Conservation (phyloP, 495 filamentous ascomycete species). For the Lophiostoma macrostomum region DNA sequence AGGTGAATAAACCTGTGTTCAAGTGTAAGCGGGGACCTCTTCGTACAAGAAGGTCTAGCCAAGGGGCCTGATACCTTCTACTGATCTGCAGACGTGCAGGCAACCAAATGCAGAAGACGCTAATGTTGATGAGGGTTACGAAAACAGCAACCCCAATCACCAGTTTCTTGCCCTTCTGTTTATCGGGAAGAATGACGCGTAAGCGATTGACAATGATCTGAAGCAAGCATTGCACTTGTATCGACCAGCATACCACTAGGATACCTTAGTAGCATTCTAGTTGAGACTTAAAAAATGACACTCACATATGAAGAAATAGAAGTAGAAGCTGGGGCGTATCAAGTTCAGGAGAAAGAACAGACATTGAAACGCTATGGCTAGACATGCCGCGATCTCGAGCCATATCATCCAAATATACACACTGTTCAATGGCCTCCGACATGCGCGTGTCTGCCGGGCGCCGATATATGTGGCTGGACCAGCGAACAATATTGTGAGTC, state of each 20-base stretch:
- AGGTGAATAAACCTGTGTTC: constrained; percentile 1
- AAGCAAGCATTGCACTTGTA: constrained; percentile 24
- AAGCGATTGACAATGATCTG: constrained; percentile 30
- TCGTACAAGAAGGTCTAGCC: too few species aligned
- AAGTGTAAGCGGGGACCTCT: too few species aligned
- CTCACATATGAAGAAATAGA: constrained; percentile 23
- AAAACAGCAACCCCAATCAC: constrained; percentile 22
- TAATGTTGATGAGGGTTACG: constrained; percentile 23
- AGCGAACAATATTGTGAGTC: not conserved
- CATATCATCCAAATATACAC: constrained; percentile 26
- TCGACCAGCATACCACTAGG: constrained; percentile 28
- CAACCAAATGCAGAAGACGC: constrained; percentile 26
- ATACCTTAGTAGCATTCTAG: too few species aligned
- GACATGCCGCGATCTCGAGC: constrained; percentile 15
- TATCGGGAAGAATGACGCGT: constrained; percentile 23
- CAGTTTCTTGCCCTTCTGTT: constrained; percentile 8
- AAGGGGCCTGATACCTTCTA: constrained; percentile 1
- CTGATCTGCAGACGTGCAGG: constrained; percentile 15
- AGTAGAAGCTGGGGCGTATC: constrained; percentile 18
- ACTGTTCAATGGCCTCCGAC: constrained; percentile 13
- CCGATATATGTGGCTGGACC: constrained; percentile 4
- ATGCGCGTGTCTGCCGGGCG: constrained; percentile 1
- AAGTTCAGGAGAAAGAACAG: constrained; percentile 14
- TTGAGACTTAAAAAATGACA: too few species aligned
- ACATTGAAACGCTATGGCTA: constrained; percentile 17